These are phyloP conservation scores for Botrytis fabae DNA, from an alignment of 2,329 filamentous ascomycete species.

Conservation along the genomic window DNA sequence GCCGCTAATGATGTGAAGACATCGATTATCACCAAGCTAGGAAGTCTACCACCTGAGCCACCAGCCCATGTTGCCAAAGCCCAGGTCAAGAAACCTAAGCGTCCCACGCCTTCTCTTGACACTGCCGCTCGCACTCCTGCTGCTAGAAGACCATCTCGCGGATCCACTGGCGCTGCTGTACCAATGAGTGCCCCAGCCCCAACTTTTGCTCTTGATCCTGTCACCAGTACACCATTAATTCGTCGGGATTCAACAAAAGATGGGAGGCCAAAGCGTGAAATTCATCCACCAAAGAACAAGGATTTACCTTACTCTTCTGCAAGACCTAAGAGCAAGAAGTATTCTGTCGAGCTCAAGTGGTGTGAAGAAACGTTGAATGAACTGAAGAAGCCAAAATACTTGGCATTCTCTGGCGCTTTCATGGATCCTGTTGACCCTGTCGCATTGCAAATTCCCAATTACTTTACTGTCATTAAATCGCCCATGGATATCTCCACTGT, in stretches of 20 bases:
- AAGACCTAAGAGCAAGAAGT: slow-evolving; percentile 88
- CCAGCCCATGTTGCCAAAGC: slow-evolving; percentile 43
- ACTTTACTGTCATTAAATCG: slow-evolving; percentile 91
- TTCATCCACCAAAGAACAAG: slow-evolving; percentile 85
- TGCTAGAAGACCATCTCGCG: slow-evolving; percentile 43
- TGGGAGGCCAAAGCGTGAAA: slow-evolving; percentile 84
- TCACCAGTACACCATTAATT: slow-evolving; percentile 72
- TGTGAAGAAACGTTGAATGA: slow-evolving; percentile 80
- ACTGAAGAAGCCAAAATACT: slow-evolving; percentile 72
- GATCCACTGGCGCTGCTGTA: slow-evolving; percentile 39
- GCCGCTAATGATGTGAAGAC: slow-evolving; percentile 56
- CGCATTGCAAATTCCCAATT: slow-evolving; percentile 87
- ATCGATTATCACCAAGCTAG: slow-evolving; percentile 58
- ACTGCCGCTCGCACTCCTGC: slow-evolving; percentile 39
- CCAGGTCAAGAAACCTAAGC: slow-evolving; percentile 63
- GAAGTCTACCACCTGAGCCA: slow-evolving; percentile 47
- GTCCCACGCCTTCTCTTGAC: slow-evolving; percentile 49
- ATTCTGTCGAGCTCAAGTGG: slow-evolving; percentile 85
- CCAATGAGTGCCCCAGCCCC: slow-evolving; percentile 44
- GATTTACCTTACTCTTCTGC: slow-evolving; percentile 84
- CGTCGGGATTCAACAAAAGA: slow-evolving; percentile 81
- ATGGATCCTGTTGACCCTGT: slow-evolving; percentile 86
- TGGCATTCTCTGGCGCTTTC: slow-evolving; percentile 70
- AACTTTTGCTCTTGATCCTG: slow-evolving; percentile 74
- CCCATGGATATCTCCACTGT: slow-evolving; percentile 95